Conservation (phyloP, 768 basidiomycete species). For the Obba rivulosa region DNA sequence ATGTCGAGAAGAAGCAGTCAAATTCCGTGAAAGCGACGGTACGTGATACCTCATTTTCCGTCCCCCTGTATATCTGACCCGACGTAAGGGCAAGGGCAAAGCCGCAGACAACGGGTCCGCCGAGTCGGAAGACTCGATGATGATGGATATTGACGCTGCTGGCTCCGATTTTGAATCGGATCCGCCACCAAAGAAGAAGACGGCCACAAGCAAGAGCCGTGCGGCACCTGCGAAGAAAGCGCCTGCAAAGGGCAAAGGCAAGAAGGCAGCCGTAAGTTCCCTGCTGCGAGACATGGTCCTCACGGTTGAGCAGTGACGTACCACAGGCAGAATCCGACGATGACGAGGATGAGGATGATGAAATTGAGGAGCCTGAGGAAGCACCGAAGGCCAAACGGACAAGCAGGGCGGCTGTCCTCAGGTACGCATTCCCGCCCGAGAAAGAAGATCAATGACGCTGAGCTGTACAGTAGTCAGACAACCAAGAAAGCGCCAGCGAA, state of each 20-base stretch:
- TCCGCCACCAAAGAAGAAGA: conserved; percentile 43
- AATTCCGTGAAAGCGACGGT: conserved; percentile 42
- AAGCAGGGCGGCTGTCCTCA: conserved; percentile 59
- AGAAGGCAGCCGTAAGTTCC: conserved; percentile 43
- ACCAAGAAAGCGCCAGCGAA: conserved; percentile 52
- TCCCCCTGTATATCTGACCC: neutral
- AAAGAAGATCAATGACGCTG: neutral
- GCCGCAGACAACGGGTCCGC: conserved; percentile 45
- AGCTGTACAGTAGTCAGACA: conserved; percentile 25
- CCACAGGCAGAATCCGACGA: conserved; percentile 38
- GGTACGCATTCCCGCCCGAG: conserved; percentile 33
- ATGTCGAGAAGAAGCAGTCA: conserved; percentile 40
- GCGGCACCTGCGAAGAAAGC: conserved; percentile 30
- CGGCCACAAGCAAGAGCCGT: conserved; percentile 29
- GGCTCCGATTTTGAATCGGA: conserved; percentile 54
- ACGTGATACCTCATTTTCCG: neutral
- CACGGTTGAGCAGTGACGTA: neutral
- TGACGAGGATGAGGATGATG: conserved; percentile 52
- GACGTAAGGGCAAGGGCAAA: conserved; percentile 42
- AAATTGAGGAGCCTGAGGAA: conserved; percentile 46
- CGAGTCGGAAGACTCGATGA: conserved; percentile 62
- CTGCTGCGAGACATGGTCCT: neutral
- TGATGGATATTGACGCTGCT: conserved; percentile 63
- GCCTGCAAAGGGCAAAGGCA: conserved; percentile 33
- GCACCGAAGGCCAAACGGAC: conserved; percentile 49